Conservation (phyloP, 2,329 filamentous ascomycete genomes). For the Geoglossum cookeanum region DNA sequence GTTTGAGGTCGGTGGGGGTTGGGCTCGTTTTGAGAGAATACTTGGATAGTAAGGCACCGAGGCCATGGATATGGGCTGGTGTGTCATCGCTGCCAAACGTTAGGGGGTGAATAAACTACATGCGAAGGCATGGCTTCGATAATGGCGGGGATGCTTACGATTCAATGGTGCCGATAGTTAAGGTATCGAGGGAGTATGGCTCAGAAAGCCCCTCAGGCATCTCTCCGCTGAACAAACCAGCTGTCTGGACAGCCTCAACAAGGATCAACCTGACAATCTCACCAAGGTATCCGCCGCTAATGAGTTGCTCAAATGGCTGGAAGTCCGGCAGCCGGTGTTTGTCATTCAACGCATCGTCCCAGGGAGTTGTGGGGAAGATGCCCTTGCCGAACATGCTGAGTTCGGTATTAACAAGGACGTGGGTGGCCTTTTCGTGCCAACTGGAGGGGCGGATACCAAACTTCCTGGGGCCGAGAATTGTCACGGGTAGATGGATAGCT, state of each 20-base stretch:
- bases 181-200: slow-evolving; percentile 39
- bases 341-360: slow-evolving; percentile 40
- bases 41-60: slow-evolving; percentile 25
- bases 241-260: slow-evolving; percentile 36
- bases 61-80: slow-evolving; percentile 18
- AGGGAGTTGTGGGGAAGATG: slow-evolving; percentile 37
- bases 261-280: slow-evolving; percentile 43
- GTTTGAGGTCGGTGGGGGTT: slow-evolving; percentile 30
- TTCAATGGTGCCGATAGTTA: slow-evolving; percentile 38
- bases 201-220: slow-evolving; percentile 35
- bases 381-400: slow-evolving; percentile 45
- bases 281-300: slow-evolving; percentile 42
- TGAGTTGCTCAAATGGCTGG: slow-evolving; percentile 45
- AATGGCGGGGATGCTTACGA: slow-evolving; percentile 10
- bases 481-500: slow-evolving; percentile 39
- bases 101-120: neutral
- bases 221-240: slow-evolving; percentile 36
- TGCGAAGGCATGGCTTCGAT: neutral
- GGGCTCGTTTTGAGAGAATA: slow-evolving; percentile 16
- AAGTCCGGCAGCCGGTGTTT: slow-evolving; percentile 40
- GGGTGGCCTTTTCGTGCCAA: slow-evolving; percentile 36
- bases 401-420: slow-evolving; percentile 46
- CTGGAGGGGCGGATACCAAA: slow-evolving; percentile 33
- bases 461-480: slow-evolving; percentile 33
- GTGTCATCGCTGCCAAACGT: slow-evolving; percentile 19